Conservation (phyloP, 768 basidiomycete species). For the Panaeolus cyanescens region DNA sequence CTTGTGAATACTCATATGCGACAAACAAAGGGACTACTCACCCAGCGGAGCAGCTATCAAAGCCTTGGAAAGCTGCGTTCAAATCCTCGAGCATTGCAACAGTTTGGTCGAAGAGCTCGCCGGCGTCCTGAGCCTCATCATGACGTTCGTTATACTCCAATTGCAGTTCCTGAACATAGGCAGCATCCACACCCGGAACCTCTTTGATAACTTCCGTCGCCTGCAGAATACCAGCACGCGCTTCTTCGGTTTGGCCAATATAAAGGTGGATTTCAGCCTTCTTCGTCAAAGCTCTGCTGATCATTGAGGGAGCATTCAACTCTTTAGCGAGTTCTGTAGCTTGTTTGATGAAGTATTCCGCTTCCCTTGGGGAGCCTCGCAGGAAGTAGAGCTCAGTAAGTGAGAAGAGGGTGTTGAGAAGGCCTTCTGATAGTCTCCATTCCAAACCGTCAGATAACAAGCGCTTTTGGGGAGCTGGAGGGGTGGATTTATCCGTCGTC, state of each 20-base stretch:
- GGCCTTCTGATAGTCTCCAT: constrained; percentile 76
- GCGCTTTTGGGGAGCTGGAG: constrained; percentile 24
- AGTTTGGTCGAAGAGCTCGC: constrained; percentile 55
- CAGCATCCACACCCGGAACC: constrained; percentile 56
- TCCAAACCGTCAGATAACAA: constrained; percentile 57
- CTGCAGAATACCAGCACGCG: constrained; percentile 50
- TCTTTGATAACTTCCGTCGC: constrained; percentile 49
- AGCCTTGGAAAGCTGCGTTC: constrained; percentile 50
- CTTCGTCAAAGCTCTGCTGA: constrained; percentile 64
- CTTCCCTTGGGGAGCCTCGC: constrained; percentile 83
- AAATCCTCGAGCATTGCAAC: constrained; percentile 63
- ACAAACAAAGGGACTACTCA: constrained; percentile 24
- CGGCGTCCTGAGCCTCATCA: constrained; percentile 48
- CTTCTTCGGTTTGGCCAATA: constrained; percentile 60
- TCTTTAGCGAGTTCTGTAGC: constrained; percentile 72
- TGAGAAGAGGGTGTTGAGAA: constrained; percentile 66
- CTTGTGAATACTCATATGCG: constrained; percentile 5
- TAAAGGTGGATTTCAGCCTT: constrained; percentile 73
- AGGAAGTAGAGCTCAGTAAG: constrained; percentile 64
- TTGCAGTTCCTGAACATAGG: constrained; percentile 55
- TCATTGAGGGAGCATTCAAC: constrained; percentile 64
- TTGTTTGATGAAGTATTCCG: constrained; percentile 82
- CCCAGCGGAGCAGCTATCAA: constrained; percentile 51
- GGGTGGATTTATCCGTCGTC: constrained; percentile 11
- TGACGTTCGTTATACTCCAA: constrained; percentile 53